Base-by-base conservation (phyloP, 148 eudicot genomes). In the Arbutus unedo region DNA sequence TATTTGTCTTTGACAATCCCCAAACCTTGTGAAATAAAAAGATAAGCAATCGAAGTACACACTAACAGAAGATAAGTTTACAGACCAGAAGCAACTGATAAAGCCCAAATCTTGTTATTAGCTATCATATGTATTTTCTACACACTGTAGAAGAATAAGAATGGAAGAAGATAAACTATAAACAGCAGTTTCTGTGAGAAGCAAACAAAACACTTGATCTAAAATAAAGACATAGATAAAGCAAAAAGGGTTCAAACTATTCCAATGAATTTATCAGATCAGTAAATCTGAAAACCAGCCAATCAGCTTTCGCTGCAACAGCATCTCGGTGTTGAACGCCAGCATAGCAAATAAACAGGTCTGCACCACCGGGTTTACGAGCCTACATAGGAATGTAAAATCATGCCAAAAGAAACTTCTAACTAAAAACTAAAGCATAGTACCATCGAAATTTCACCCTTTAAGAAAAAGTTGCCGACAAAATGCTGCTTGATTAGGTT, bases 361-460 rank as follows among this genome's bases (percentile, higher is more conserved):
- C 98, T 10, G 98, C 98, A 68, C 98, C 95, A 6, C 97, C 98
- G 19, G 98, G 98, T 85, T 91, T 87, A 67, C 98, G 93, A 87
- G 98, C 95, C 98, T 96, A 57, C 54, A 73, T 53, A 75, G 57
- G 49, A 85, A 57, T 49, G 57, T 9, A 60, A 66, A 50, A 45
- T 60, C 64, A 57, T 14, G 48, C 7, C 15, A 81, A 55, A 13
- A 14, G 16, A 53, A 71, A 71, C n/a, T 81, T 71, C 67, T 53
- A 8, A 31, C 14, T 23, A 47, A 25, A 59, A 60, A 64, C 15
- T 19, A 59, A 44, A 45, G 54, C 25, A 79, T 25, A 43, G 21
- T 25, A 44, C 71, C 8, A 79, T 79, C 21, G 13, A 41, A 79
- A 60, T 21, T 10, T 9, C n/a, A n/a, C 13, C 13, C 0, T 2